Evolutionary conservation across 192 early-diverging fungal species (phyloP), one percentile per base, ranked within the genome.

Genomic region (Linnemannia elongata): DNA sequence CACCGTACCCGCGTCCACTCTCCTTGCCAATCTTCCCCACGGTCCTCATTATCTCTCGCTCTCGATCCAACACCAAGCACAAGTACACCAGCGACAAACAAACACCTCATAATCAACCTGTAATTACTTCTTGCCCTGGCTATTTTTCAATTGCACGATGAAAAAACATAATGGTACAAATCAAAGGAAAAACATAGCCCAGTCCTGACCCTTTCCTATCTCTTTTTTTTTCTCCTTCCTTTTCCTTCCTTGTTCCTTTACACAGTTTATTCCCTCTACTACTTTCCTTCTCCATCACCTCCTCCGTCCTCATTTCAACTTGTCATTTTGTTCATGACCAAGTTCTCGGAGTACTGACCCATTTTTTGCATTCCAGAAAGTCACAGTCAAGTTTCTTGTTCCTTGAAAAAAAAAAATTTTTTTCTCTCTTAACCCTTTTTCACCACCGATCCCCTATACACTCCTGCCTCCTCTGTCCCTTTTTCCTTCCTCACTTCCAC

Each of bases 401-500:
- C 60, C 60, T 66, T 66, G 27, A 66, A 66, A 63, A 63, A 63
- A 63, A 63, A 63, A 66, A 66, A 27, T 27, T 66, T 57, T 55
- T 52, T 49, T 55, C 24, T 33, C 60, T 66, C 60, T 66, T 66
- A 30, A 66, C 60, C 27, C 60, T 33, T 33, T 27, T 66, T 66
- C 30, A 33, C 55, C 55, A n/a, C 55, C 55, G 55, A 57, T 66
- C 30, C 30, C 10, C 30, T 66, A 9, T 66, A 35, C 30, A 10
- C 27, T 6, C n/a, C n/a, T n/a, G n/a, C n/a, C n/a, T n/a, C n/a
- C n/a, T n/a, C n/a, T 60, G n/a, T 27, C 22, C 52, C n/a, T 27
- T 27, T 24, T 60, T 27, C 7, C 24, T 57, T 9, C n/a, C 55
- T 12, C 55, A 27, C 30, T 30, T 9, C 69, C 75, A 10, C 63